Evolutionary conservation across 352 stramenopile genomes (phyloP).

Genomic region (Aphanomyces astaci): DNA sequence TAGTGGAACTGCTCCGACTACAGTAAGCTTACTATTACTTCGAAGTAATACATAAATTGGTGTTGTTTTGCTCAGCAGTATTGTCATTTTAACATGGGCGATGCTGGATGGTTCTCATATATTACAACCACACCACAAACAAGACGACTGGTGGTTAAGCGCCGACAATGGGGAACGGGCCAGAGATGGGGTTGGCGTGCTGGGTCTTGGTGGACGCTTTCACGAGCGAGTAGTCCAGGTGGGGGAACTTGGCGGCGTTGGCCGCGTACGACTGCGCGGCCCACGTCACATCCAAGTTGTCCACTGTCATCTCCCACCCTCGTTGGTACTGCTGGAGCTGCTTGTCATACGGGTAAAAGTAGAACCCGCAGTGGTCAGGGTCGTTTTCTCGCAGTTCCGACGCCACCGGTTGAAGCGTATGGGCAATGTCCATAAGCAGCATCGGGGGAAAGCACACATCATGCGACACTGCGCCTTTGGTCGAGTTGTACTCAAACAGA

Average conservation of each 20-base stretch:
- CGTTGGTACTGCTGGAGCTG: slow-evolving; percentile 42
- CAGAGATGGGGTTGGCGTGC: not conserved
- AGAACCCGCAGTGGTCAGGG: slow-evolving; percentile 61
- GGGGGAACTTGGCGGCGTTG: slow-evolving; percentile 44
- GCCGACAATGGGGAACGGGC: not conserved
- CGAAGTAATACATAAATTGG: too few relatives aligned
- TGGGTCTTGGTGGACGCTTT: slow-evolving; percentile 17
- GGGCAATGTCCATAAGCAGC: slow-evolving; percentile 48
- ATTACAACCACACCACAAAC: too few relatives aligned
- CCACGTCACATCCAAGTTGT: slow-evolving; percentile 66
- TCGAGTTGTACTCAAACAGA: slow-evolving; percentile 55
- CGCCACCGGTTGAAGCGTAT: slow-evolving; percentile 44
- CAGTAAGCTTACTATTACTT: too few relatives aligned
- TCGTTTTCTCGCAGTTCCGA: slow-evolving; percentile 51
- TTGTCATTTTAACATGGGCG: not conserved
- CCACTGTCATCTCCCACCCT: slow-evolving; percentile 61
- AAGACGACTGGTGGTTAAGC: too few relatives aligned
- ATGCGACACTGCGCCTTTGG: slow-evolving; percentile 30
- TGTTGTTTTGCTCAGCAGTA: too few relatives aligned
- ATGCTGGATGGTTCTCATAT: too few relatives aligned
- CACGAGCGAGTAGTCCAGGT: slow-evolving; percentile 57
- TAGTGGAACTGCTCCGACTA: too few relatives aligned
- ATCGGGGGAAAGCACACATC: slow-evolving; percentile 57
- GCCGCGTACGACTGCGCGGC: slow-evolving; percentile 53
- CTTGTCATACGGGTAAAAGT: slow-evolving; percentile 72